A percentile compares a stretch with the other conserved stretches of the same genome.
phyloP scores from a whole-genome alignment of 805 yeast species.

The Ogataea paraovalis region DNA sequence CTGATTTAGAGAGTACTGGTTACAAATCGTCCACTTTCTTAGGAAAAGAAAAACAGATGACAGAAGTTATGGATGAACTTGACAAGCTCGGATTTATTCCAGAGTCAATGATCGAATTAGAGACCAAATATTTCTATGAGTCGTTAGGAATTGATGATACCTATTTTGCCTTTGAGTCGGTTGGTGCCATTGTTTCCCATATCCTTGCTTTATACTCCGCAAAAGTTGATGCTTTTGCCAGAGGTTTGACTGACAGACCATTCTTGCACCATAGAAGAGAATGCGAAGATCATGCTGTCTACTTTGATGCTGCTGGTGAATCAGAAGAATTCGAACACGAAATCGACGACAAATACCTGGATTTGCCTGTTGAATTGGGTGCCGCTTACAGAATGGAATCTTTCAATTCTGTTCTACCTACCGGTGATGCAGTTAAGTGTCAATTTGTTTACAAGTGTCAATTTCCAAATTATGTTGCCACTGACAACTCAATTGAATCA shows the following conservation, averaged over 20 bases:
- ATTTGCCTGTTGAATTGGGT: slow-evolving; percentile 33
- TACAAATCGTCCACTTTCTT: slow-evolving; percentile 73
- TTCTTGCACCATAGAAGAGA: slow-evolving; percentile 78
- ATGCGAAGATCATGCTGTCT: slow-evolving; percentile 82
- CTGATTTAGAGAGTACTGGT: slow-evolving; percentile 40
- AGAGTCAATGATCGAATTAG: slow-evolving; percentile 76
- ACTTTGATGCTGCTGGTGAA: slow-evolving; percentile 71
- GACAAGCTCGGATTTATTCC: slow-evolving; percentile 89
- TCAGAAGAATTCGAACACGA: slow-evolving; percentile 56
- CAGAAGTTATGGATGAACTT: slow-evolving; percentile 72
- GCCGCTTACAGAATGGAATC: slow-evolving; percentile 69
- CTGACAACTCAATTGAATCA: slow-evolving; percentile 50
- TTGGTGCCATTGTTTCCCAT: slow-evolving; percentile 75
- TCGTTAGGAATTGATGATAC: slow-evolving; percentile 87
- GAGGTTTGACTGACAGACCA: slow-evolving; percentile 47
- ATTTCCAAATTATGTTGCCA: slow-evolving; percentile 34
- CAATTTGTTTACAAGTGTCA: slow-evolving; percentile 79
- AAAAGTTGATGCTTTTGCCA: slow-evolving; percentile 81
- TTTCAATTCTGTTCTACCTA: slow-evolving; percentile 60
- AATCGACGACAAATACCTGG: slow-evolving; percentile 80
- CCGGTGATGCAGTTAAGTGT: slow-evolving; percentile 50
- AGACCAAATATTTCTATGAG: slow-evolving; percentile 86
- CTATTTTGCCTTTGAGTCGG: slow-evolving; percentile 82
- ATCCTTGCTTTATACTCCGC: slow-evolving; percentile 89
- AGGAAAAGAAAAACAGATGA: slow-evolving; percentile 79